Base-by-base conservation (phyloP, 306 rosid species). In the Cucumis sativus region DNA sequence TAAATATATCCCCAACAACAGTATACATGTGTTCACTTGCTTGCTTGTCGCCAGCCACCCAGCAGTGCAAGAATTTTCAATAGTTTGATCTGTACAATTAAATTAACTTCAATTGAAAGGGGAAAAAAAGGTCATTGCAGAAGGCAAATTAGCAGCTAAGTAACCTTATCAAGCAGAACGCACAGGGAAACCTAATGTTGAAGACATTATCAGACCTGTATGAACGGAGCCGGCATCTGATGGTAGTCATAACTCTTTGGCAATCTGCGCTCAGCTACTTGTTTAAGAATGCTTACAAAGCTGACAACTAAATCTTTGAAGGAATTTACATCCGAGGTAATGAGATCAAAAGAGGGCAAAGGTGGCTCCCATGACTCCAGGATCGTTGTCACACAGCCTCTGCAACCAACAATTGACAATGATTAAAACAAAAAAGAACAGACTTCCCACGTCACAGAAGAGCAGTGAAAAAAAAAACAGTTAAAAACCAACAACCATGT, bases 281-380 rank as follows among this genome's bases (percentile, higher is more conserved):
- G 96, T 78, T 92, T 96, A 54, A 96, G 89, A 83, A 96, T 92
- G 85, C 88, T 91, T 3, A 92, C 99, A 28, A 96, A 91, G 83
- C 97, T 89, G 76, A 82, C 82, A 7, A 96, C 96, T 43, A 92
- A 89, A 80, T 96, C 99, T 92, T 92, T 92, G 14, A 79, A 91
- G 43, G 98, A 77, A 63, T 69, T 76, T 25, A 86, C 88, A 75
- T 96, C 97, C 18, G 77, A 58, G 5, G 84, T 79, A 16, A 92
- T 80, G 51, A 88, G 99, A 60, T 91, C 91, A 13, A 86, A 3
- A 92, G 79, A 1, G 99, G 98, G 57, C 96, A 96, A 5, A 96
- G 80, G 98, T 82, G 15, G 98, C 97, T 52, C 97, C 97, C 99
- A 96, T 96, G 6, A 96, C 97, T 3, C 98, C 98, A 8, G 99